Base-by-base conservation (phyloP, 1,284 basidiomycete species). In the Melampsora larici-populina region DNA sequence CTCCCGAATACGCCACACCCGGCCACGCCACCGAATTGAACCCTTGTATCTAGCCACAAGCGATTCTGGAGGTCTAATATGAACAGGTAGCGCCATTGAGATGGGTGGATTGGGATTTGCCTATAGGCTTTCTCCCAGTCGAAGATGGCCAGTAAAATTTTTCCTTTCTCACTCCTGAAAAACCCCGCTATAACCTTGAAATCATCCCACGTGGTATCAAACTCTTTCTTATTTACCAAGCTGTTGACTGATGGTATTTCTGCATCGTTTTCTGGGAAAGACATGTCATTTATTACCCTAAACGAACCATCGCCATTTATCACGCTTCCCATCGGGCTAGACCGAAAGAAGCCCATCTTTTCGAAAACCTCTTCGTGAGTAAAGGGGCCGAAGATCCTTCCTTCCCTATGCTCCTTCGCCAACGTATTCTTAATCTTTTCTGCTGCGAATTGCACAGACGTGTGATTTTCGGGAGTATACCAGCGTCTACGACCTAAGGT, bases 151-250 rank as follows among this genome's bases (percentile, higher is more conserved):
- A 8, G 33, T 40, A 33, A n/a, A n/a, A n/a, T n/a, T n/a, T n/a
- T n/a, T n/a, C n/a, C n/a, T n/a, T n/a, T n/a, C n/a, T n/a, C n/a
- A 40, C 6, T 24, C 8, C 6, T 21, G 24, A 33, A 18, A 24
- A 68, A 68, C 15, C 46, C n/a, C 15, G 33, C 43, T 17, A 68
- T 40, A 3, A 40, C 8, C 18, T 46, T 40, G n/a, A 46, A 68
- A 68, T 68, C 29, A 46, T 68, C 66, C 66, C 66, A 68, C 26
- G 66, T 68, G 13, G 66, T 68, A 5, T 5, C 5, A n/a, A n/a
- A n/a, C n/a, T n/a, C n/a, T n/a, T n/a, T n/a, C n/a, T n/a, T n/a
- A n/a, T n/a, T n/a, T n/a, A 48, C 43, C 13, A 68, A 68, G 8
- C 18, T 40, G 26, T 68, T 68, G 13, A 68, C 43, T 21, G 40